These are phyloP conservation scores for Fusarium palustre DNA, from an alignment of 2,329 filamentous ascomycete genomes.

Conservation along the genomic window DNA sequence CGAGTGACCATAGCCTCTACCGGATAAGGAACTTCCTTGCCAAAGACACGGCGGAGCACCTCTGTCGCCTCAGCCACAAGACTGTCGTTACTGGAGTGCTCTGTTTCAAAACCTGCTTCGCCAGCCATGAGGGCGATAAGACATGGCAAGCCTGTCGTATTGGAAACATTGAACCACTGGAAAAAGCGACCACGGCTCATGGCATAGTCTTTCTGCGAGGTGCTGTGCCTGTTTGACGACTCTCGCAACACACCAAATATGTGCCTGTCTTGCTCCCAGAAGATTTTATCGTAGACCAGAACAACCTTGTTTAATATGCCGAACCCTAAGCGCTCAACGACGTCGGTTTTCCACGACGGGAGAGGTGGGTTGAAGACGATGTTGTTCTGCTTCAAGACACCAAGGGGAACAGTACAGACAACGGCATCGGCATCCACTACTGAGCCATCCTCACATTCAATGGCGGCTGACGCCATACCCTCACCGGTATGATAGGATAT, in stretches of 20 bases:
- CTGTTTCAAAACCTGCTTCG: conserved; percentile 90
- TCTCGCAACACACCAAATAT: conserved; percentile 93
- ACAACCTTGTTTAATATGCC: conserved; percentile 96
- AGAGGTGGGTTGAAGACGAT: conserved; percentile 90
- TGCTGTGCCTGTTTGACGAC: conserved; percentile 74
- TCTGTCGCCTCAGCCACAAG: conserved; percentile 84
- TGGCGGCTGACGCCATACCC: conserved; percentile 62
- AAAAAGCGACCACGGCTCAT: conserved; percentile 90
- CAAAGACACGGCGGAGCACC: conserved; percentile 82
- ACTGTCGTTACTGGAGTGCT: conserved; percentile 78
- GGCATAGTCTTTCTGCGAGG: conserved; percentile 83
- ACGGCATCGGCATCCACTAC: conserved; percentile 86
- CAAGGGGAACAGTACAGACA: conserved; percentile 90
- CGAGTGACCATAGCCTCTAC: conserved; percentile 89
- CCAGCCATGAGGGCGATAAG: conserved; percentile 95
- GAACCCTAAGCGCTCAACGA: conserved; percentile 87
- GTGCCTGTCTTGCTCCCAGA: conserved; percentile 90
- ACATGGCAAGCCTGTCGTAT: conserved; percentile 87
- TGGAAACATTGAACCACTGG: conserved; percentile 96
- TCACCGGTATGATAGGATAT: conserved; percentile 72
- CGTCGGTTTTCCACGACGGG: conserved; percentile 85
- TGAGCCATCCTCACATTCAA: conserved; percentile 83
- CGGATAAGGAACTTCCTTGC: conserved; percentile 77
- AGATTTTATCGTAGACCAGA: conserved; percentile 86
- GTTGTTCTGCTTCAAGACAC: conserved; percentile 85